Conservation (phyloP, 306 rosid species). For the Rosa lucieae region DNA sequence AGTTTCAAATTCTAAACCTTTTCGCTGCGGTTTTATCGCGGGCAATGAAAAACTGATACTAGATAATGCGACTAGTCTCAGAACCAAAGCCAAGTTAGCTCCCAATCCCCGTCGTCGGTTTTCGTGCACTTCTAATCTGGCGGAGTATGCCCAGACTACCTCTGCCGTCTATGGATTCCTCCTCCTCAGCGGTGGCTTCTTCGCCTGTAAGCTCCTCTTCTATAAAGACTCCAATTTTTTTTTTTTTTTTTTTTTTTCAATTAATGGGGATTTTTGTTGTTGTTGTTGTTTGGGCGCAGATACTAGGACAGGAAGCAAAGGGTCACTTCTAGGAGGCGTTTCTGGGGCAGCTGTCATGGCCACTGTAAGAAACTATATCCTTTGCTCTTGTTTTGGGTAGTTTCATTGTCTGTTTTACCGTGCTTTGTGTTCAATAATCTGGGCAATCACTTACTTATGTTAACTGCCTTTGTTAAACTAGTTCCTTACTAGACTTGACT, state of each 20-base stretch:
- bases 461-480: neutral
- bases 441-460: neutral
- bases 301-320: constrained; percentile 34
- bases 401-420: too few species aligned
- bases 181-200: constrained; percentile 29
- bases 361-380: constrained; percentile 5
- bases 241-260: neutral
- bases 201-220: constrained; percentile 17
- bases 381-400: too few species aligned
- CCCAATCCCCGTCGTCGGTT: neutral
- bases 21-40: neutral
- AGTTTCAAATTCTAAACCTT: neutral
- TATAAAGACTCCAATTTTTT: too few species aligned
- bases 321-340: constrained; percentile 31
- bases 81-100: neutral
- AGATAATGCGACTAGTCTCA: neutral
- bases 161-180: constrained; percentile 28
- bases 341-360: constrained; percentile 31
- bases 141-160: constrained; percentile 15
- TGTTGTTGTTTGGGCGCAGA: neutral
- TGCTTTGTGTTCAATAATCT: neutral
- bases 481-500: too few species aligned
- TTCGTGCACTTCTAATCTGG: constrained; percentile 9
- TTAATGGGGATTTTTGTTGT: neutral
- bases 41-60: neutral